Percentiles rank a stretch among this genome's conserved stretches.
Conservation (phyloP, 1,139 yeast species). For the Scheffersomyces stambukii region DNA sequence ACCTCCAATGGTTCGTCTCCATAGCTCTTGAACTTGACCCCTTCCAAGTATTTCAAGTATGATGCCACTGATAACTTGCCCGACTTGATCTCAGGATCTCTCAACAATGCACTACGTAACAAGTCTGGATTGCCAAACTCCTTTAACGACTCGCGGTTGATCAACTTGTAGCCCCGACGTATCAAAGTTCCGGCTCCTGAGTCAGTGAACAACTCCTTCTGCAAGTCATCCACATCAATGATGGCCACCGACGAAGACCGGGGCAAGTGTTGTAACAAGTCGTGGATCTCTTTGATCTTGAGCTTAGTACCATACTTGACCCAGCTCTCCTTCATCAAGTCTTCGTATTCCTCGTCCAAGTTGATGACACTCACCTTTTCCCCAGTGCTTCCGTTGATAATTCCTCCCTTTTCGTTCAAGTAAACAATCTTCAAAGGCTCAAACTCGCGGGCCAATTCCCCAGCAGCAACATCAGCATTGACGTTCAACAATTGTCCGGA, state of each 20-base stretch:
- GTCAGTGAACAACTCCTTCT: slow-evolving; percentile 95
- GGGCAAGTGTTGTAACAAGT: slow-evolving; percentile 87
- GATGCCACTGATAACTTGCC: slow-evolving; percentile 78
- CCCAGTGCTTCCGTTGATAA: slow-evolving; percentile 86
- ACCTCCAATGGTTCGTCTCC: slow-evolving; percentile 97
- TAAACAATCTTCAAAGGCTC: slow-evolving; percentile 96
- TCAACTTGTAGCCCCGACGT: slow-evolving; percentile 91
- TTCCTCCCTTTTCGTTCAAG: slow-evolving; percentile 96
- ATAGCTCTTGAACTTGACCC: slow-evolving; percentile 65
- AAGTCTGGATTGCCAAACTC: slow-evolving; percentile 77
- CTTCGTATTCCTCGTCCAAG: slow-evolving; percentile 93
- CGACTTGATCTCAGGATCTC: slow-evolving; percentile 70
- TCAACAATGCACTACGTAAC: slow-evolving; percentile 68
- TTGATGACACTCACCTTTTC: slow-evolving; percentile 88
- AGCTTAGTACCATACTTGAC: slow-evolving; percentile 97
- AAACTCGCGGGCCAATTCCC: slow-evolving; percentile 92
- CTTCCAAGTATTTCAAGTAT: slow-evolving; percentile 70
- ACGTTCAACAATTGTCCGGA: slow-evolving; percentile 96
- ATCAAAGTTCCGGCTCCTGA: slow-evolving; percentile 99
- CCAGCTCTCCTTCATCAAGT: slow-evolving; percentile 89
- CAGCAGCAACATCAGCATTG: slow-evolving; percentile 98
- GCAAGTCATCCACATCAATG: slow-evolving; percentile 89
- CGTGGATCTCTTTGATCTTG: slow-evolving; percentile 94
- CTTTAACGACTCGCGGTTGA: slow-evolving; percentile 61
- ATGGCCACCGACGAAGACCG: slow-evolving; percentile 97